phyloP scores from a whole-genome alignment of 2,329 filamentous ascomycete species.

The Cytospora leucostoma region DNA sequence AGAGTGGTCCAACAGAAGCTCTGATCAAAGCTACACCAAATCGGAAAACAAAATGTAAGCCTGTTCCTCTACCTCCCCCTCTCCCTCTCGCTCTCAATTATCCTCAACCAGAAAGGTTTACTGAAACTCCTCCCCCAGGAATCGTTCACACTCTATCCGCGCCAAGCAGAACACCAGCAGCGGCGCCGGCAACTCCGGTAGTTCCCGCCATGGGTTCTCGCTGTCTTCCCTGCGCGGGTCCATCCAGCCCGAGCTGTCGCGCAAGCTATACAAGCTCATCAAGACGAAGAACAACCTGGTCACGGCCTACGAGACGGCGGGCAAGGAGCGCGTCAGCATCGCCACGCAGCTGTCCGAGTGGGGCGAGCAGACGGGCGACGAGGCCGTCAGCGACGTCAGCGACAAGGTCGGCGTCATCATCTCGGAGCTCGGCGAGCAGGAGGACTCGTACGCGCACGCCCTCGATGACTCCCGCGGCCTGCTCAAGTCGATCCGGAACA shows the following conservation, averaged over 20 bases:
- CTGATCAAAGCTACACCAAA: constrained; percentile 13
- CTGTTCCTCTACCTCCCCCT: too few relatives aligned
- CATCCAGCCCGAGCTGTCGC: constrained; percentile 84
- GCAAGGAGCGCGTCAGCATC: constrained; percentile 79
- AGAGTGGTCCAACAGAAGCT: constrained; percentile 25
- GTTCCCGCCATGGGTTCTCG: constrained; percentile 64
- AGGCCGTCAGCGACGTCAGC: constrained; percentile 82
- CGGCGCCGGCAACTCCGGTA: constrained; percentile 42
- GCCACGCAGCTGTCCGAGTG: constrained; percentile 92
- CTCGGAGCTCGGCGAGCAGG: constrained; percentile 90
- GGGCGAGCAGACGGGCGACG: constrained; percentile 90
- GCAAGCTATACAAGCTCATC: constrained; percentile 87
- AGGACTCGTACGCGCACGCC: constrained; percentile 82
- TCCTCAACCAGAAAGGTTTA: neutral
- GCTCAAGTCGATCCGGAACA: constrained; percentile 92
- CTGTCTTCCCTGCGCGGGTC: constrained; percentile 84
- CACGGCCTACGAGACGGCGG: constrained; percentile 78
- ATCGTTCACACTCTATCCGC: constrained; percentile 73
- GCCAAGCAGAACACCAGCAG: constrained; percentile 55
- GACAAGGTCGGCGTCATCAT: constrained; percentile 95
- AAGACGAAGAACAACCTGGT: constrained; percentile 93
- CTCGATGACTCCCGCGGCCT: constrained; percentile 81
- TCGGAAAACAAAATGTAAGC: constrained; percentile 23
- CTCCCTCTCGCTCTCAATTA: neutral
- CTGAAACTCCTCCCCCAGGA: constrained; percentile 49